phyloP scores from a whole-genome alignment of 1,139 yeast species.

The Martiniozyma asiatica region DNA sequence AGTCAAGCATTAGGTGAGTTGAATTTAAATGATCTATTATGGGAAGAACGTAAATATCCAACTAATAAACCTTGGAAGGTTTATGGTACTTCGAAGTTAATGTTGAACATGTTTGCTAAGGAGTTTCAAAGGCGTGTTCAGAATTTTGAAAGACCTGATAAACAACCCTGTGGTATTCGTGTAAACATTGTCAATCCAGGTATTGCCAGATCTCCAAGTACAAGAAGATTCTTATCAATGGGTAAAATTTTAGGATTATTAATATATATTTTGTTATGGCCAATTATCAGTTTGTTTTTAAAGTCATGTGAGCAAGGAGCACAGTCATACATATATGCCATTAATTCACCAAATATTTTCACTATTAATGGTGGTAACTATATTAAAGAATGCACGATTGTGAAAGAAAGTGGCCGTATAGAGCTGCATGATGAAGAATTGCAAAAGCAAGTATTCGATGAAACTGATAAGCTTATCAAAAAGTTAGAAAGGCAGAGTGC shows the following conservation, averaged over 20 bases:
- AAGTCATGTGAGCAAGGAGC: constrained; percentile 71
- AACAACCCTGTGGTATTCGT: constrained; percentile 55
- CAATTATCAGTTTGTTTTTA: constrained; percentile 70
- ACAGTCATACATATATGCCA: constrained; percentile 60
- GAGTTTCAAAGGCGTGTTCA: constrained; percentile 61
- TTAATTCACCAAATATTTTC: constrained; percentile 58
- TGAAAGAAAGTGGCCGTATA: constrained; percentile 39
- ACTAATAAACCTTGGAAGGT: constrained; percentile 55
- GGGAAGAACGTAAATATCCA: constrained; percentile 51
- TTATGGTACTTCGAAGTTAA: constrained; percentile 72
- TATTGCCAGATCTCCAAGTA: constrained; percentile 74
- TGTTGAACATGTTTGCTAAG: constrained; percentile 59
- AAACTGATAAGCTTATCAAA: constrained; percentile 45
- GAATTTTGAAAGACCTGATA: constrained; percentile 26
- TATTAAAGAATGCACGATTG: constrained; percentile 58
- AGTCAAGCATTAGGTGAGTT: constrained; percentile 63
- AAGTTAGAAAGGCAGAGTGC: constrained; percentile 63
- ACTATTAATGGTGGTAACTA: constrained; percentile 53
- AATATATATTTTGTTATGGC: constrained; percentile 55
- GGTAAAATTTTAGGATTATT: constrained; percentile 67
- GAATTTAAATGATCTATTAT: constrained; percentile 55
- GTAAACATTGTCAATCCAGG: constrained; percentile 87
- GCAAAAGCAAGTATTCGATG: constrained; percentile 50
- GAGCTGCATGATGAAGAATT: constrained; percentile 54
- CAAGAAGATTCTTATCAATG: constrained; percentile 65